phyloP scores from a whole-genome alignment of 345 rosid genomes.

The Punica granatum region DNA sequence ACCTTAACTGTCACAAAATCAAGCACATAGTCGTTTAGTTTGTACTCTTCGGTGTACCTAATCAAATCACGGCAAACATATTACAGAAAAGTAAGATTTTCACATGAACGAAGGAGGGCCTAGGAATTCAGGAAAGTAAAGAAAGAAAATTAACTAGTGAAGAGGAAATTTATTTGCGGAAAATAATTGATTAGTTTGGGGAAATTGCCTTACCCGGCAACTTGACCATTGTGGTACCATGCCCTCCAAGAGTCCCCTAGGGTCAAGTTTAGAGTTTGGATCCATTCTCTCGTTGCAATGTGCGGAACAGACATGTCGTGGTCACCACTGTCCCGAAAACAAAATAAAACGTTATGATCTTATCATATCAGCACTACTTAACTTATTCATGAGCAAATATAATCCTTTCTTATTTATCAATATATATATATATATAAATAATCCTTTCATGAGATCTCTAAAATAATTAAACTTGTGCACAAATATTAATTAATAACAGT shows the following conservation, averaged over 20 bases:
- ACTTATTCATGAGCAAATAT: too few species aligned
- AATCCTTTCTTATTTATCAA: too few species aligned
- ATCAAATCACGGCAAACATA: background rate
- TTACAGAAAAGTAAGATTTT: background rate
- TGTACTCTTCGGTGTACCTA: slow-evolving; percentile 1
- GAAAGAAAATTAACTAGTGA: too few species aligned
- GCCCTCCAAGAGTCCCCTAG: background rate
- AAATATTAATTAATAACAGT: too few species aligned
- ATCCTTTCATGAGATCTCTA: too few species aligned
- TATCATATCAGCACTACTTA: too few species aligned
- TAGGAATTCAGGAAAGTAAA: too few species aligned
- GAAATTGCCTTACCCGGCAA: background rate
- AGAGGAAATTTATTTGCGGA: background rate
- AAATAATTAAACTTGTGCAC: too few species aligned
- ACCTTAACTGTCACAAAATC: background rate
- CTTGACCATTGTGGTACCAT: background rate
- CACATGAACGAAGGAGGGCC: too few species aligned
- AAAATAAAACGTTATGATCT: background rate
- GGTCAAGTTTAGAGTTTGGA: background rate
- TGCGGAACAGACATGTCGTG: slow-evolving; percentile 2
- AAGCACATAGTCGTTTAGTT: background rate
- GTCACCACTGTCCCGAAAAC: background rate
- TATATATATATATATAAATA: too few species aligned
- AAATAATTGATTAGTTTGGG: background rate
- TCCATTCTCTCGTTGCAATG: background rate